These are phyloP conservation scores for Verbena officinalis DNA, from an alignment of 257 asterid species.

Conservation along the genomic window DNA sequence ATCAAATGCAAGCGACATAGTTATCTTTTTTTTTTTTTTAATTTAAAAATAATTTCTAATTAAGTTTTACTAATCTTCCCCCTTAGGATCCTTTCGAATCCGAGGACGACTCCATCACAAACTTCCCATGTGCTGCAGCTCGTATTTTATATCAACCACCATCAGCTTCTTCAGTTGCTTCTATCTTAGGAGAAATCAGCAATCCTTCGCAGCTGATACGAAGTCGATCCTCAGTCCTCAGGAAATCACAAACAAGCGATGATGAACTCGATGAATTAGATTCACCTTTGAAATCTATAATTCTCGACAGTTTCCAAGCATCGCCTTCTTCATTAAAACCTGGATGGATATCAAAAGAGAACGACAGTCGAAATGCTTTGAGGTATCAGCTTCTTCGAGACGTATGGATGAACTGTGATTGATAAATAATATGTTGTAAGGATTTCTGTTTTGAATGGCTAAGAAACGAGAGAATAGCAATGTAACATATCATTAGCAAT, in stretches of 20 bases:
- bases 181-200: conserved; percentile 49
- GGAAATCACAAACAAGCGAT: conserved; percentile 76
- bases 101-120: conserved; percentile 50
- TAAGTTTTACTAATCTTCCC: neutral
- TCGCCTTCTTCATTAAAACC: conserved; percentile 44
- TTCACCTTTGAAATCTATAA: conserved; percentile 62
- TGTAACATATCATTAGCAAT: no score
- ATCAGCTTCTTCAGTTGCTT: conserved; percentile 44
- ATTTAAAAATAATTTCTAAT: neutral
- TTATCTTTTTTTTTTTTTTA: no score
- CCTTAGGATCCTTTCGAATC: conserved; percentile 50
- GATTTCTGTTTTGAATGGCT: neutral
- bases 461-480: no score
- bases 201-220: conserved; percentile 48
- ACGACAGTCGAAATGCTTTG: conserved; percentile 41
- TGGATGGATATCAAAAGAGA: conserved; percentile 40
- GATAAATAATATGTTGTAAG: neutral
- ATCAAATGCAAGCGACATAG: no score
- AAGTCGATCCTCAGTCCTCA: conserved; percentile 64
- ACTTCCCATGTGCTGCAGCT: conserved; percentile 68
- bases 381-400: conserved; percentile 75
- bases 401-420: conserved; percentile 58
- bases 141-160: conserved; percentile 62
- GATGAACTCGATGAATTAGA: conserved; percentile 77
- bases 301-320: conserved; percentile 31